Base-by-base conservation (phyloP, 2,329 filamentous ascomycete genomes). In the Fusarium haematococcum region DNA sequence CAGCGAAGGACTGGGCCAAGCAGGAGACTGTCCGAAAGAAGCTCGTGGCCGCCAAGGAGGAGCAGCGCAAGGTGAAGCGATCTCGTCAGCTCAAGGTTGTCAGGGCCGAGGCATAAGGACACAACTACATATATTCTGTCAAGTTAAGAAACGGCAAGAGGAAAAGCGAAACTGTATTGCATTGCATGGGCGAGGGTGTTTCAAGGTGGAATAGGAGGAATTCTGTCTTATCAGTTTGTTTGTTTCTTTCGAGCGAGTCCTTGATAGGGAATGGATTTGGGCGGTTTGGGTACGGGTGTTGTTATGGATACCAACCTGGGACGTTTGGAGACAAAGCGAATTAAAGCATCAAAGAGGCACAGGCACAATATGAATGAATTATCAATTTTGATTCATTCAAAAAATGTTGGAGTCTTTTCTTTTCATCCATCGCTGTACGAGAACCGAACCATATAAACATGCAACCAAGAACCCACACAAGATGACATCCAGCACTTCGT, bases 11-110 rank as follows among this genome's bases (percentile, higher is more conserved):
- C 25, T 91, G 89, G 89, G 83, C 83, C 32, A 81, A 84, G 63
- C 87, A 90, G 67, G 88, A 91, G 79, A 83, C 81, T 62, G 85
- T 86, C 43, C 84, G 88, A 62, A 82, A 81, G 72, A 82, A 83
- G 68, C 84, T 91, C 66, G 85, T 84, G n/a, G 84, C 84, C 13
- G 87, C 86, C 6, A 84, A 85, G 58, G 86, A 89, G 68, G 83
- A 84, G 69, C 83, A 84, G 81, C 82, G 84, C 78, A 85, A 83
- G 73, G 81, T 82, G 65, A 86, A 86, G 79, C 80, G 85, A 52
- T 82, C 85, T 59, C 81, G 80, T 67, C 81, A 81, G 75, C 78
- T 85, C 60, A 81, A 80, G 74, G 83, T 85, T n/a, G 83, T 84
- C 11, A 80, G 84, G 71, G 79, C 82, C 20, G 83, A 85, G 63